A percentile compares a stretch with the other conserved stretches of the same genome.
phyloP scores from a whole-genome alignment of 768 basidiomycete species.

The Phallus indusiatus region DNA sequence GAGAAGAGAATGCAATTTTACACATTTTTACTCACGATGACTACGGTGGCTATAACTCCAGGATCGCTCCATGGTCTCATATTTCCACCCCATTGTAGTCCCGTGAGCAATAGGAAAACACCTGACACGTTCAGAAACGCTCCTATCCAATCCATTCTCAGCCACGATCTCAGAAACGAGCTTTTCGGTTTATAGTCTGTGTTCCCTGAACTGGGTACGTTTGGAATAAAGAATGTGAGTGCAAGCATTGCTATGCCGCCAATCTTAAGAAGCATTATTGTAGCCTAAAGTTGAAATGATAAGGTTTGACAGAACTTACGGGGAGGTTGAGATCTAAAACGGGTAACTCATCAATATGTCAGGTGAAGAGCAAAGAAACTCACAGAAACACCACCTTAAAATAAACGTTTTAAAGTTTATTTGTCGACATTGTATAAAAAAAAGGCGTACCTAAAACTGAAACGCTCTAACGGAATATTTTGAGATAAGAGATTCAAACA shows the following conservation, averaged over 20 bases:
- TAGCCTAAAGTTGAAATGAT: not conserved
- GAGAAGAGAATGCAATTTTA: too few relatives aligned
- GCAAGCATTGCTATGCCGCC: not conserved
- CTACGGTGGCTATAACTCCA: constrained; percentile 22
- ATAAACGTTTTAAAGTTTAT: not conserved
- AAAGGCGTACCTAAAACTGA: too few relatives aligned
- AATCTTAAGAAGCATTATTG: not conserved
- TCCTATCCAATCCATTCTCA: constrained; percentile 31
- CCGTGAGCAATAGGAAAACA: constrained; percentile 31
- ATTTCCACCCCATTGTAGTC: constrained; percentile 40
- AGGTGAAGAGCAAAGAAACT: not conserved
- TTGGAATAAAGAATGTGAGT: not conserved
- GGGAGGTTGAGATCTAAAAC: not conserved
- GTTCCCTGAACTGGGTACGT: not conserved
- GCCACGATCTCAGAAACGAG: not conserved
- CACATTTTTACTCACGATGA: not conserved
- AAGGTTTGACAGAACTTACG: not conserved
- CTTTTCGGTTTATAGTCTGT: not conserved
- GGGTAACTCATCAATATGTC: not conserved
- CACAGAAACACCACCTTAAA: not conserved
- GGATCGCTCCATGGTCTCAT: constrained; percentile 33
- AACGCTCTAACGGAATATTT: too few relatives aligned
- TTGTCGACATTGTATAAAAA: not conserved
- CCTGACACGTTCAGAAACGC: constrained; percentile 26
- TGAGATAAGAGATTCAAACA: too few relatives aligned